These are phyloP conservation scores for Ormosia semicastrata DNA, from an alignment of 306 rosid genomes.

Conservation along the genomic window DNA sequence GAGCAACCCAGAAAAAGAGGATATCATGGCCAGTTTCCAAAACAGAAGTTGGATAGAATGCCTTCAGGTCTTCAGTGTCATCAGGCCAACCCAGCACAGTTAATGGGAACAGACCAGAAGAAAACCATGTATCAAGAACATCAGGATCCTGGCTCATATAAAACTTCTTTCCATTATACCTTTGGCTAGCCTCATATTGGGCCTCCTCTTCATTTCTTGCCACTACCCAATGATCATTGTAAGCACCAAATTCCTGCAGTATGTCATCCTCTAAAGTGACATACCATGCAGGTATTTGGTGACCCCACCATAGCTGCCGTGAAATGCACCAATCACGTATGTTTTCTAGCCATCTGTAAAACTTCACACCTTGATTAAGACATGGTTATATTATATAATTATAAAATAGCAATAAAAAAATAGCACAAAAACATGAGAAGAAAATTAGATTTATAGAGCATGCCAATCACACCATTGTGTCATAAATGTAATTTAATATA, in stretches of 20 bases:
- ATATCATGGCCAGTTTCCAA: conserved; percentile 99
- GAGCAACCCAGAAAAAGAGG: conserved; percentile 97
- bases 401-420: background rate
- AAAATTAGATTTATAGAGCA: background rate
- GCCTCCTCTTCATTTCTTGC: conserved; percentile 83
- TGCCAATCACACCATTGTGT: background rate
- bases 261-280: conserved; percentile 66
- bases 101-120: conserved; percentile 90
- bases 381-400: background rate
- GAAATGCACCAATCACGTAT: conserved; percentile 97
- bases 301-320: conserved; percentile 99
- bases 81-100: conserved; percentile 98
- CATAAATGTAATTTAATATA: background rate
- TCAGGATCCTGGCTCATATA: conserved; percentile 79
- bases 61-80: conserved; percentile 73
- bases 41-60: conserved; percentile 93
- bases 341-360: conserved; percentile 88
- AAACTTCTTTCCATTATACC: conserved; percentile 65
- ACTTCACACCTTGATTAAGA: background rate
- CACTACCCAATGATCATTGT: conserved; percentile 80
- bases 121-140: conserved; percentile 98
- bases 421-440: background rate
- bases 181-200: conserved; percentile 51
- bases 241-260: conserved; percentile 69
- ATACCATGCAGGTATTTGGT: conserved; percentile 94